Percentiles rank a stretch among this genome's conserved stretches.
phyloP scores from a whole-genome alignment of 352 stramenopile species.

The Phytopythium vexans region DNA sequence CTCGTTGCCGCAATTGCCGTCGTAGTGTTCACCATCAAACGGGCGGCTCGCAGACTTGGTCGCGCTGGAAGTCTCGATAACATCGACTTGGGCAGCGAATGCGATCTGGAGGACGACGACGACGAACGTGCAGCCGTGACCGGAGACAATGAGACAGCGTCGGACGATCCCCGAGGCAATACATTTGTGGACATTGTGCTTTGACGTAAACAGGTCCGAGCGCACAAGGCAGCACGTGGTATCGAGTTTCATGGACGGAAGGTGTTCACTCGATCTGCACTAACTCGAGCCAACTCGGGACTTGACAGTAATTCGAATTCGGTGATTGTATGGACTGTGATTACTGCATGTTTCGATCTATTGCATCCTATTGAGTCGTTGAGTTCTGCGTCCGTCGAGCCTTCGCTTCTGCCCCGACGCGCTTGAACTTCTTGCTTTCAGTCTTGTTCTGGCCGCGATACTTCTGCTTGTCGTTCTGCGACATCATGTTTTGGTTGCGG shows the following conservation, averaged over 20 bases:
- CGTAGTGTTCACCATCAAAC: not conserved
- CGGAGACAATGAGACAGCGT: not conserved
- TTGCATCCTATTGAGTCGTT: too few relatives aligned
- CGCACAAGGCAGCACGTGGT: too few relatives aligned
- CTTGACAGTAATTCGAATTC: too few relatives aligned
- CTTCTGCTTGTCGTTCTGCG: conserved; percentile 66
- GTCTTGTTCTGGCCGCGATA: conserved; percentile 76
- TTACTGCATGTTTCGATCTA: not conserved
- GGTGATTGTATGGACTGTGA: not conserved
- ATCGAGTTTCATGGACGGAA: too few relatives aligned
- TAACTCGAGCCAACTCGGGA: too few relatives aligned
- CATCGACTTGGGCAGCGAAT: not conserved
- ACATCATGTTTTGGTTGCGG: conserved; percentile 61
- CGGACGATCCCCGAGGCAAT: conserved; percentile 1
- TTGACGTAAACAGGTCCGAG: too few relatives aligned
- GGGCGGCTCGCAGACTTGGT: not conserved
- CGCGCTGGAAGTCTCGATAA: not conserved
- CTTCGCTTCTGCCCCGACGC: conserved; percentile 63
- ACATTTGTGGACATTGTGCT: too few relatives aligned
- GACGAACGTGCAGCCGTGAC: conserved; percentile 1
- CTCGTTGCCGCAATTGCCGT: conserved; percentile 1
- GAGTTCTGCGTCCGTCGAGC: conserved; percentile 14
- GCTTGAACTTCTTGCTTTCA: conserved; percentile 75
- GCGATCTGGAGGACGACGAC: conserved; percentile 1
- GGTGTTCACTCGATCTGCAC: too few relatives aligned